Percentiles rank a stretch among this genome's conserved stretches.
Evolutionary conservation across 805 yeast species (phyloP).

Genomic region (Candida caryicola): DNA sequence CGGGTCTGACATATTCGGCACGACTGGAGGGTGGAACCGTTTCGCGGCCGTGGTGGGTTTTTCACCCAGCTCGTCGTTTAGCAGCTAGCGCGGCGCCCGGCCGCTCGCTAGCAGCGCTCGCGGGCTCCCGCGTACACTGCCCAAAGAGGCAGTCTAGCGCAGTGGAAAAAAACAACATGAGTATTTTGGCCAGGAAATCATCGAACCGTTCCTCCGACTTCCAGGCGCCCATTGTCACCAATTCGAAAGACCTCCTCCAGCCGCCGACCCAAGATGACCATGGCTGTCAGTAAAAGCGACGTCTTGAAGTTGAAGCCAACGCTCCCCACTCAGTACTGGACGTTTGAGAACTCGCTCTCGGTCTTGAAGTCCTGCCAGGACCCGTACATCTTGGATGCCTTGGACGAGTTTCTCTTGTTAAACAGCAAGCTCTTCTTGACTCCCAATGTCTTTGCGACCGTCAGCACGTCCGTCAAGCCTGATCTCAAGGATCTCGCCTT

Average conservation of each 20-base stretch:
- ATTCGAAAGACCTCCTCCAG: no score
- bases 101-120: no score
- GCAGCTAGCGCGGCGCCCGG: no score
- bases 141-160: conserved; percentile 15
- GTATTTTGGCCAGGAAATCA: background rate
- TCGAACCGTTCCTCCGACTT: conserved; percentile 1
- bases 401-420: conserved; percentile 39
- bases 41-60: background rate
- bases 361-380: conserved; percentile 30
- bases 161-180: conserved; percentile 1
- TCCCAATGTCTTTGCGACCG: conserved; percentile 29
- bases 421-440: conserved; percentile 28
- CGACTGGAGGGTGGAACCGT: no score
- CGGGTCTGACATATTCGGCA: background rate
- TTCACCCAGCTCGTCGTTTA: background rate
- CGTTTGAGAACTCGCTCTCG: conserved; percentile 37
- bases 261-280: conserved; percentile 1
- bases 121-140: conserved; percentile 8
- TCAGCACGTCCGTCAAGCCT: conserved; percentile 1
- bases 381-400: conserved; percentile 30
- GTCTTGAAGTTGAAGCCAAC: conserved; percentile 25
- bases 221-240: background rate
- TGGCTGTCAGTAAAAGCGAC: conserved; percentile 1
- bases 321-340: conserved; percentile 38
- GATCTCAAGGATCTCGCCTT: conserved; percentile 32